Evolutionary conservation across 176 grass and related monocot species (phyloP), one percentile per base, ranked within the genome.

Genomic region (Eragrostis nindensis): DNA sequence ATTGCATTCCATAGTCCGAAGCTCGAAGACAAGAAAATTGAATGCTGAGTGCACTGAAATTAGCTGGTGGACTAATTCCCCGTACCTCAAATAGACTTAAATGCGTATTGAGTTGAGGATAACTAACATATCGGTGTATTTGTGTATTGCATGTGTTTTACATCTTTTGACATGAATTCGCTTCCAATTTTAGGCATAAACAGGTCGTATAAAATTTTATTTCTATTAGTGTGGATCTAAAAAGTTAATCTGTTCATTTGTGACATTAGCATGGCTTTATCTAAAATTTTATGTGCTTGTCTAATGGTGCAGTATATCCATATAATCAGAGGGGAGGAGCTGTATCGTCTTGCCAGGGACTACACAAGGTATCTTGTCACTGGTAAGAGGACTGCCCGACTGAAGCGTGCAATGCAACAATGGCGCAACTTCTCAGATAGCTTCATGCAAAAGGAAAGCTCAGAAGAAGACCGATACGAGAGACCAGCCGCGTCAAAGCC

Each of bases 301-400:
- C 44, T 70, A 78, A 70, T 77, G 45, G 44, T 88, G 77, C 84
- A 98, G 96, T 98, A 95, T 53, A 92, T 91, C 75, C 87, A 91
- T 21, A 92, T 98, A 76, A 92, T 98, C 80, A 92, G 88, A 80
- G 96, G 95, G 24, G 92, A 98, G 70, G 96, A 98, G 65, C 64
- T 95, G 70, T 74, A 77, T 16, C 87, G 84, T 69, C 88, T 98
- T 76, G 88, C 84, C 45, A 86, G 86, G 60, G 96, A 98, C 84
- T 98, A 91, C 75, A 86, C 90, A 66, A 98, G 87, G 66, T 98
- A 91, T 85, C 79, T 87, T 47, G 75, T 98, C 80, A 92, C 90
- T 4, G 88, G 85, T 56, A 91, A 91, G 84, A 82, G 87, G 39
- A 98, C 83, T 81, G 73, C 82, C 10, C 88, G 96, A 13, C 71